Evolutionary conservation across 2,329 filamentous ascomycete genomes (phyloP), one percentile per base, ranked within the genome.

Genomic region (Fusarium longipes): DNA sequence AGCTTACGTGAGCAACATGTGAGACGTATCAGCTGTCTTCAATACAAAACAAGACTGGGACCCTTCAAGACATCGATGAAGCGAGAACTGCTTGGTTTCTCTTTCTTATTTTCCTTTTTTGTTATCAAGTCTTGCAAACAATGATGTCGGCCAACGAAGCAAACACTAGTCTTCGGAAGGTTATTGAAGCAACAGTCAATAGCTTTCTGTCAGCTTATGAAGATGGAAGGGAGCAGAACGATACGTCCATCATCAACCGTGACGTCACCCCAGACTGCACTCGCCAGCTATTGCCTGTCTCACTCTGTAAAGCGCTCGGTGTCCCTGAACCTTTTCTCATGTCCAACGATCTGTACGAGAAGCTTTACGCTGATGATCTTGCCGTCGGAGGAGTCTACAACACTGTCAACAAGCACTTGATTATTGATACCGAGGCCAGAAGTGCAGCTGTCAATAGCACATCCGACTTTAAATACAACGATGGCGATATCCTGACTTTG

Each of bases 141-240:
- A n/a, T 4, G 14, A 66, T 66, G 56, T 40, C 56, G 43, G n/a
- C 39, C 25, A 35, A 22, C 33, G 32, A 43, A 36, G 7, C 9
- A 1, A 38, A 17, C 4, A 1, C 14, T 6, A 27, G 51, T 9
- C 25, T 62, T 6, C 62, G 42, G 11, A 51, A 32, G 12, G 25
- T 18, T 20, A 68, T 68, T 8, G 65, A 68, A 30, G 45, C 24
- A 15, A 68, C 65, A 9, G 14, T 57, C 8, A 42, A 43, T 39
- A 60, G 40, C 3, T 68, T 68, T 11, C 18, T 68, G 4, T 32
- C 29, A 7, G 36, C 51, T 9, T 68, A 68, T 15, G 58, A 65
- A 14, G 65, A 68, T 8, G 60, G 60, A 9, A 67, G 38, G 5
- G 25, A 22, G 17, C 43, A 60, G 15, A 57, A 57, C 5, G 36